A percentile compares a stretch with the other conserved stretches of the same genome.
Conservation (phyloP, 495 filamentous ascomycete genomes). For the Neurospora intermedia region DNA sequence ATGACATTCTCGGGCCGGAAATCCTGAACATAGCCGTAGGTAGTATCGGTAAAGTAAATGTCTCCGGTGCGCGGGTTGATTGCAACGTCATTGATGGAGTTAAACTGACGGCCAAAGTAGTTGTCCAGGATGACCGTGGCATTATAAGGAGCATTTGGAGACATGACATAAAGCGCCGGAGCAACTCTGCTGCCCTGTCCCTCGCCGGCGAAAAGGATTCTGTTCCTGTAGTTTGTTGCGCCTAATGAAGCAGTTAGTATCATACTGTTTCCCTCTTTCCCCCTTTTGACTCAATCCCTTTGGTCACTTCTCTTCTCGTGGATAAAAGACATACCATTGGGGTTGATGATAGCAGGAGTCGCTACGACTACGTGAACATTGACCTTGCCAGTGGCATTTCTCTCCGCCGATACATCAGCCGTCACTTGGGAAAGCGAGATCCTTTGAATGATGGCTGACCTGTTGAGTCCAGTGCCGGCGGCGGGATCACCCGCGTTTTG, state of each 20-base stretch:
- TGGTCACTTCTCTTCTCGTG: neutral
- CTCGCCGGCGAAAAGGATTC: conserved; percentile 36
- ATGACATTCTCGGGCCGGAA: conserved; percentile 42
- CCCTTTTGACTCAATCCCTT: neutral
- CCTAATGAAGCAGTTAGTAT: conserved; percentile 18
- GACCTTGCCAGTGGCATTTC: conserved; percentile 33
- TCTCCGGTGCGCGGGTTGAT: conserved; percentile 41
- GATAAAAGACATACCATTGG: conserved; percentile 30
- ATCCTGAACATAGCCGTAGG: conserved; percentile 49
- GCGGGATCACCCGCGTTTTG: conserved; percentile 38
- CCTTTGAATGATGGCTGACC: conserved; percentile 40
- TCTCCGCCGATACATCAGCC: conserved; percentile 23
- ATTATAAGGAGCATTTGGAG: conserved; percentile 38
- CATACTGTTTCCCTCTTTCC: neutral
- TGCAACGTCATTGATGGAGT: conserved; percentile 48
- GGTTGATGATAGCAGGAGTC: conserved; percentile 33
- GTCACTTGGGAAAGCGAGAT: conserved; percentile 33
- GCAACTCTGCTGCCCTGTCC: conserved; percentile 35
- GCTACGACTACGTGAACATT: conserved; percentile 26
- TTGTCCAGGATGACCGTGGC: conserved; percentile 41
- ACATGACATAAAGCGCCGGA: conserved; percentile 35
- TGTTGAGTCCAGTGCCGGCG: conserved; percentile 39
- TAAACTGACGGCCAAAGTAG: conserved; percentile 50
- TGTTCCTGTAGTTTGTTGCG: conserved; percentile 35
- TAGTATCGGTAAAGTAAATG: conserved; percentile 55